Conservation (phyloP, 768 basidiomycete genomes). For the Leccinellum rugosiceps region DNA sequence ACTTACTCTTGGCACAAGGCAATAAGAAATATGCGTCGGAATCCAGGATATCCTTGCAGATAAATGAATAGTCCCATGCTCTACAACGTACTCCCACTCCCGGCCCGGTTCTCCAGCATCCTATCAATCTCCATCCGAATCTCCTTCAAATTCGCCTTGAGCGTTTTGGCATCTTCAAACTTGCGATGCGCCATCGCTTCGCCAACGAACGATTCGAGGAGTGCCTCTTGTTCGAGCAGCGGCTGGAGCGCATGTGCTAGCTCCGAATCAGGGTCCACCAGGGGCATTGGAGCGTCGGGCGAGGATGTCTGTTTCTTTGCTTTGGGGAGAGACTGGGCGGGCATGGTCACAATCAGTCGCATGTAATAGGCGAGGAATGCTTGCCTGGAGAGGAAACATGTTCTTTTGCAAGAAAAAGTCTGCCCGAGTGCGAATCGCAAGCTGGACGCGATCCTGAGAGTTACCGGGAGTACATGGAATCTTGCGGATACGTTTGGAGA, state of each 20-base stretch:
- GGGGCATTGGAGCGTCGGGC: conserved; percentile 16
- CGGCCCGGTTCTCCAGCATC: conserved; percentile 42
- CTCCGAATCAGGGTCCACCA: conserved; percentile 64
- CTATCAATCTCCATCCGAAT: conserved; percentile 81
- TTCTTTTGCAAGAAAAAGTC: conserved; percentile 83
- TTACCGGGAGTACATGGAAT: conserved; percentile 65
- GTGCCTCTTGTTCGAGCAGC: conserved; percentile 88
- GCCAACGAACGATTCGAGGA: conserved; percentile 85
- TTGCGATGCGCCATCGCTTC: conserved; percentile 89
- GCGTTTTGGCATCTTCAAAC: conserved; percentile 90
- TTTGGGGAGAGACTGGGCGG: conserved; percentile 45
- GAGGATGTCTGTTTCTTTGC: conserved; percentile 34
- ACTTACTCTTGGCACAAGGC: no score
- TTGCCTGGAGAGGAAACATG: conserved; percentile 58
- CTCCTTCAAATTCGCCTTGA: conserved; percentile 77
- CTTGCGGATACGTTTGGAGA: conserved; percentile 80
- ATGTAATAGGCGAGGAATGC: background rate
- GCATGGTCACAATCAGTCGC: background rate
- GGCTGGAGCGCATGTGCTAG: conserved; percentile 79
- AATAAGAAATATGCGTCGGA: no score
- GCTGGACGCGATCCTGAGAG: conserved; percentile 82
- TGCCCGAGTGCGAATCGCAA: conserved; percentile 73
- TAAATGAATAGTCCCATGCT: background rate
- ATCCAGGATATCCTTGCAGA: conserved; percentile 4
- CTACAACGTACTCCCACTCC: conserved; percentile 2